A percentile compares a stretch with the other conserved stretches of the same genome.
Evolutionary conservation across 2,329 filamentous ascomycete species (phyloP).

Genomic region (Hymenoscyphus fraxineus): DNA sequence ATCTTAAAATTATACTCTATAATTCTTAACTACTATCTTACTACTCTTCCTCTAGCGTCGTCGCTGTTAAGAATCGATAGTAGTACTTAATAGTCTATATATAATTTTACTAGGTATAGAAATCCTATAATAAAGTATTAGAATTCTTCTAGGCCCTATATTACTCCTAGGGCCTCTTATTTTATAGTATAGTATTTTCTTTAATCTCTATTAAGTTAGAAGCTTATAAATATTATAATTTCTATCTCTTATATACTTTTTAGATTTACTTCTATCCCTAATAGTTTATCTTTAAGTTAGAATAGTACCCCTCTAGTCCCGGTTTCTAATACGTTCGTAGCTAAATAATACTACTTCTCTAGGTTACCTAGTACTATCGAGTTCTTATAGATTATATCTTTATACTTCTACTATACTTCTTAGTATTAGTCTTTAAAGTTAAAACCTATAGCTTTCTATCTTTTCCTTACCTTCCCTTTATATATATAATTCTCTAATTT

Average conservation of each 20-base stretch:
- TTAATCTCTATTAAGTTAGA: not conserved
- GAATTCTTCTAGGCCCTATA: not conserved
- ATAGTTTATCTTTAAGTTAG: not conserved
- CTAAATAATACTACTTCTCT: not conserved
- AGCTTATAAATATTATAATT: not conserved
- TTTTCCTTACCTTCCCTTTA: not conserved
- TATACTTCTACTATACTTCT: not conserved
- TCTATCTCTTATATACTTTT: not conserved
- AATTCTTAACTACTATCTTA: not conserved
- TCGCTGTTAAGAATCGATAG: not conserved
- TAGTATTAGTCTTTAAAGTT: not conserved
- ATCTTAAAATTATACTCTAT: not conserved
- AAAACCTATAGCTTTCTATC: not conserved
- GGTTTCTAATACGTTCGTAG: not conserved
- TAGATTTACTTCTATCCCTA: not conserved
- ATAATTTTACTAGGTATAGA: not conserved
- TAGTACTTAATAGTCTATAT: not conserved
- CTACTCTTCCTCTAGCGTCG: not conserved
- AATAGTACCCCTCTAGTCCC: not conserved
- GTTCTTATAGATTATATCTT: not conserved
- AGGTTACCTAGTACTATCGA: not conserved
- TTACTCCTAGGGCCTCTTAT: not conserved
- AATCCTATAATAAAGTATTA: not conserved
- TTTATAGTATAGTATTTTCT: not conserved
- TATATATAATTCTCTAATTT: not conserved